Evolutionary conservation across 1,284 basidiomycete genomes (phyloP).

Genomic region (Ceratobasidium sp.): DNA sequence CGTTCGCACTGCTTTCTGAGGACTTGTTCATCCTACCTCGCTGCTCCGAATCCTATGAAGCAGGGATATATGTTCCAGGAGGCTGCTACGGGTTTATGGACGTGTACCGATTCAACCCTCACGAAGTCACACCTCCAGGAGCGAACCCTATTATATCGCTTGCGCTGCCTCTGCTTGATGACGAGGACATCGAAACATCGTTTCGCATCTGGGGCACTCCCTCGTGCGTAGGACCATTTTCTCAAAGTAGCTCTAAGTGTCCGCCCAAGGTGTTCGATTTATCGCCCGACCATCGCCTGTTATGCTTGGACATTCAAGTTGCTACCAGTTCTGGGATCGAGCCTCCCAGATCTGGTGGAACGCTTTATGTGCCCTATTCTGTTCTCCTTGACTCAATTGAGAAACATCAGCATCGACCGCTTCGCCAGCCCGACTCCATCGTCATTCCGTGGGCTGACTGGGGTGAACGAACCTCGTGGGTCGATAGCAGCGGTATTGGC

Average conservation of each 20-base stretch:
- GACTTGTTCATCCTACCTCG: conserved; percentile 11
- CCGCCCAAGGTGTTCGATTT: conserved; percentile 25
- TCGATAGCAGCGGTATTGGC: too few species aligned
- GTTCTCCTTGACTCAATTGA: too few species aligned
- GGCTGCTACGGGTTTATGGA: background rate
- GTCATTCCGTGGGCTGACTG: too few species aligned
- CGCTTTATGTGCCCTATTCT: too few species aligned
- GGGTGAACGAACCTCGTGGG: too few species aligned
- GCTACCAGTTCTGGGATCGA: too few species aligned
- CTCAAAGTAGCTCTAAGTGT: conserved; percentile 1
- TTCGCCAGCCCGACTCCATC: too few species aligned
- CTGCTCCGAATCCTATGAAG: background rate
- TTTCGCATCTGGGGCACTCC: conserved; percentile 19
- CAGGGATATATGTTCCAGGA: too few species aligned
- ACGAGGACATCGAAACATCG: background rate
- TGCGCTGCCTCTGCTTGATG: background rate
- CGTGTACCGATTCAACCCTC: conserved; percentile 17
- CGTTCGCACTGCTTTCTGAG: conserved; percentile 33
- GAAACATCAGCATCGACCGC: too few species aligned
- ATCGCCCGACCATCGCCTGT: conserved; percentile 13
- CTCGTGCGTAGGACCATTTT: background rate
- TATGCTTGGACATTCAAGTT: too few species aligned
- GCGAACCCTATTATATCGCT: conserved; percentile 20
- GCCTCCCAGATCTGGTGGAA: too few species aligned
- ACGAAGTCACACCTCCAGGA: background rate